These are phyloP conservation scores for Aquilaria yunnanensis DNA, from an alignment of 345 rosid species.

Conservation along the genomic window DNA sequence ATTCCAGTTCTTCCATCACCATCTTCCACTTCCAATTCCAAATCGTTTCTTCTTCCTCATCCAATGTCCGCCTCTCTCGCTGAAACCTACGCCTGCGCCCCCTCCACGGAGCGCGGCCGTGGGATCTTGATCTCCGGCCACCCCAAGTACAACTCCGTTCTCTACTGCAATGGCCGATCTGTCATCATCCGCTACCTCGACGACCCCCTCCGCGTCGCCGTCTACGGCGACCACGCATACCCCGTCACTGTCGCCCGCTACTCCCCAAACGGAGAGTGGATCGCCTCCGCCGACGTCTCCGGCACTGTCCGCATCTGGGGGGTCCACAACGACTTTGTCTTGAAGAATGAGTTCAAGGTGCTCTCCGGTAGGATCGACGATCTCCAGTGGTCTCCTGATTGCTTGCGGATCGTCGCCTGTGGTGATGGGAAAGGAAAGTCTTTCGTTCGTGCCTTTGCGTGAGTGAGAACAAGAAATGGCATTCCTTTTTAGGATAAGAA, in stretches of 20 bases:
- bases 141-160: slow-evolving; percentile 60
- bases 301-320: slow-evolving; percentile 95
- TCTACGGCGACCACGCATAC: slow-evolving; percentile 89
- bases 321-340: slow-evolving; percentile 72
- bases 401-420: slow-evolving; percentile 76
- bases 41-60: not conserved
- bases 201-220: slow-evolving; percentile 61
- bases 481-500: not conserved
- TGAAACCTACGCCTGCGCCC: slow-evolving; percentile 79
- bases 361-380: slow-evolving; percentile 90
- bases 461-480: slow-evolving; percentile 18
- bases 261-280: slow-evolving; percentile 99
- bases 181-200: slow-evolving; percentile 68
- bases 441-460: slow-evolving; percentile 91
- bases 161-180: slow-evolving; percentile 79
- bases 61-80: slow-evolving; percentile 39
- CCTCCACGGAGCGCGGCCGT: slow-evolving; percentile 86
- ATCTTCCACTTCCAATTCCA: not conserved
- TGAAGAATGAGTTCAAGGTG: slow-evolving; percentile 87
- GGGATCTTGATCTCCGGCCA: slow-evolving; percentile 81
- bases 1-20: not conserved
- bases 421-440: slow-evolving; percentile 97
- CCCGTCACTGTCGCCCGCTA: slow-evolving; percentile 85
- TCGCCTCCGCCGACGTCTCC: slow-evolving; percentile 88
- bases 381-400: slow-evolving; percentile 94